Percentiles rank a stretch among this genome's conserved stretches.
These are phyloP conservation scores for Zychaea mexicana DNA, from an alignment of 371 early-diverging fungal species.

Conservation along the genomic window DNA sequence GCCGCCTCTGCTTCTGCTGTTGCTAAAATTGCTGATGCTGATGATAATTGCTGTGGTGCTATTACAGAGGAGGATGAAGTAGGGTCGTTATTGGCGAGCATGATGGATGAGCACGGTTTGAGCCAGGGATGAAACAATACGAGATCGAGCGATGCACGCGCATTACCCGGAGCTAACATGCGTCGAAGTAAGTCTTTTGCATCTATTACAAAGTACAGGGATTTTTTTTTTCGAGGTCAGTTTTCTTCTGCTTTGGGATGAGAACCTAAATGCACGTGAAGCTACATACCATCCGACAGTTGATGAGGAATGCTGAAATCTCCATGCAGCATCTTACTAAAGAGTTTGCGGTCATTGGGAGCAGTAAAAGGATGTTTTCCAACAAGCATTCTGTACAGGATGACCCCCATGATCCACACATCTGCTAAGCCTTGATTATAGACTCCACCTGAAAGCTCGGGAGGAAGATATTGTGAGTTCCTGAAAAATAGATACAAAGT, in stretches of 20 bases:
- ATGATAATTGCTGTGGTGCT: conserved; percentile 5
- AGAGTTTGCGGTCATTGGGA: conserved; percentile 25
- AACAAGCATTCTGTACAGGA: conserved; percentile 41
- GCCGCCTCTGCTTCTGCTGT: too few relatives aligned
- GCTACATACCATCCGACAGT: conserved; percentile 30
- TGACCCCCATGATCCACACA: conserved; percentile 50
- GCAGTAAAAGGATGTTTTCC: conserved; percentile 42
- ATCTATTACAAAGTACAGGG: conserved; percentile 26
- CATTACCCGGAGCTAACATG: conserved; percentile 38
- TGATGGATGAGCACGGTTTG: conserved; percentile 16
- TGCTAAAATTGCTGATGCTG: too few relatives aligned
- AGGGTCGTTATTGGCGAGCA: neutral
- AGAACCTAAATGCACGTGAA: neutral
- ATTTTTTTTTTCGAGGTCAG: neutral
- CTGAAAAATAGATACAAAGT: conserved; percentile 16
- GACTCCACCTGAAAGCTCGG: conserved; percentile 25
- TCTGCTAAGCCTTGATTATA: conserved; percentile 18
- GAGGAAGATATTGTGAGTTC: conserved; percentile 42
- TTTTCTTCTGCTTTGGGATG: neutral
- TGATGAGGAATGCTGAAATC: conserved; percentile 34
- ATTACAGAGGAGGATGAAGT: neutral
- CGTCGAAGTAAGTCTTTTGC: conserved; percentile 40
- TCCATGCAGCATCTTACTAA: conserved; percentile 39
- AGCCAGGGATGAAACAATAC: conserved; percentile 50
- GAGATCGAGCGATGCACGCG: conserved; percentile 40